These are phyloP conservation scores for Paratinospora sagittata DNA, from an alignment of 164 flowering plant genomes.

Conservation along the genomic window DNA sequence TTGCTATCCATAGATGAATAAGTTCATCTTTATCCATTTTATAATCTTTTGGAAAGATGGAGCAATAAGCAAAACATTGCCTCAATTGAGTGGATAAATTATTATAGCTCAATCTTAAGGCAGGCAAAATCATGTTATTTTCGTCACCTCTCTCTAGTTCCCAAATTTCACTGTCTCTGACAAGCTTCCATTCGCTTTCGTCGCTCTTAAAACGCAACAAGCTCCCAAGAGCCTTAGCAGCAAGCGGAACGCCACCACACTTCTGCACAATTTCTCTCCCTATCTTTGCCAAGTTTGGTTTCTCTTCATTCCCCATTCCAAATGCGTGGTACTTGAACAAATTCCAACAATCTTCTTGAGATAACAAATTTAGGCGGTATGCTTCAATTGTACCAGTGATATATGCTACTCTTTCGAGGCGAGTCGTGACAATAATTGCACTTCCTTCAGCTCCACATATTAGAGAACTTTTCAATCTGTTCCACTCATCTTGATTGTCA, in stretches of 20 bases:
- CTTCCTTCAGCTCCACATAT: too few species aligned
- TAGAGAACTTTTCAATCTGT: too few species aligned
- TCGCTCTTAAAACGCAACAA: not conserved
- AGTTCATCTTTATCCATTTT: not conserved
- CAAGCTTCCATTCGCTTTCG: not conserved
- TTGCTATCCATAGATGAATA: not conserved
- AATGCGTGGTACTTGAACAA: not conserved
- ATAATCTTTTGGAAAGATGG: constrained; percentile 4
- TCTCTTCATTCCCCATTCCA: not conserved
- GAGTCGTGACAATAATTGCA: constrained; percentile 5
- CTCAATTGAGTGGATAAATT: not conserved
- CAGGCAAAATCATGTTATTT: not conserved
- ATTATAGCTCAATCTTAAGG: not conserved
- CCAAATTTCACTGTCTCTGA: not conserved
- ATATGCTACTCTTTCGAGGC: not conserved
- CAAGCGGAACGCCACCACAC: constrained; percentile 3
- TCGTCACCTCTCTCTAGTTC: not conserved
- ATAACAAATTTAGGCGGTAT: not conserved
- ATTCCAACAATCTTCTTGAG: not conserved
- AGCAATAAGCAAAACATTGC: not conserved
- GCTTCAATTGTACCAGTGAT: not conserved
- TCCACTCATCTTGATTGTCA: too few species aligned
- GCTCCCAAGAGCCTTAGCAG: not conserved
- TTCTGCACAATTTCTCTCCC: not conserved
- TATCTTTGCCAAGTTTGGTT: not conserved